Evolutionary conservation across 768 basidiomycete genomes (phyloP).

Genomic region (Pulveroboletus sp.): DNA sequence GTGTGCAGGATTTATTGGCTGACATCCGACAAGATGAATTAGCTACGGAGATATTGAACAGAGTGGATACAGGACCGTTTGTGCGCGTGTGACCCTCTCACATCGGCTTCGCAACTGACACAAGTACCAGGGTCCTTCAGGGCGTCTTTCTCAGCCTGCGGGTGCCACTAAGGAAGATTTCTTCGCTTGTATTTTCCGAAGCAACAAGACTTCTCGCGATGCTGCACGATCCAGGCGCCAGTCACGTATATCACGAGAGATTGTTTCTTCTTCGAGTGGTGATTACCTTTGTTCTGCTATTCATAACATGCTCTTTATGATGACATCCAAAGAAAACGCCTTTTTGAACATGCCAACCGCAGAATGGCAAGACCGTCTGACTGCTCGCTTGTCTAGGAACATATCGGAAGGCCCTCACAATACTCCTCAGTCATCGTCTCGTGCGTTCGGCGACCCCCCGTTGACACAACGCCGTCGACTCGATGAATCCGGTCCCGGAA

Average conservation of each 20-base stretch:
- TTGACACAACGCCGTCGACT: conserved; percentile 46
- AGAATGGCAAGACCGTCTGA: conserved; percentile 77
- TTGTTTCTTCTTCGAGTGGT: conserved; percentile 70
- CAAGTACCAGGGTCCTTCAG: conserved; percentile 56
- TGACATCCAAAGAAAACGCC: conserved; percentile 42
- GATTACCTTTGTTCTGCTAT: conserved; percentile 3
- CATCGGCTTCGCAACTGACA: conserved; percentile 3
- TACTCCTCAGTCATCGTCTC: conserved; percentile 17
- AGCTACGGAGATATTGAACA: conserved; percentile 67
- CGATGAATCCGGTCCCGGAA: conserved; percentile 17
- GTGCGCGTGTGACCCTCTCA: conserved; percentile 36
- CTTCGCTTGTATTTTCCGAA: conserved; percentile 66
- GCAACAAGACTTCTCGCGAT: conserved; percentile 51
- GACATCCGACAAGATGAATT: conserved; percentile 69
- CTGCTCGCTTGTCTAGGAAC: conserved; percentile 44
- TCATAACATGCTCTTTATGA: conserved; percentile 3
- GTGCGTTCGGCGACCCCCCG: conserved; percentile 33
- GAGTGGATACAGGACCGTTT: conserved; percentile 79
- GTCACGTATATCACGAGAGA: conserved; percentile 73
- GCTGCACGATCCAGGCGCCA: conserved; percentile 62
- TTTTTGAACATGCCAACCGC: conserved; percentile 60
- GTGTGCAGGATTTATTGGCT: conserved; percentile 56
- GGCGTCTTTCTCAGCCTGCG: conserved; percentile 54
- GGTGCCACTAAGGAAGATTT: conserved; percentile 74
- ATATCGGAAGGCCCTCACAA: conserved; percentile 6